Base-by-base conservation (phyloP, 371 early-diverging fungal genomes). In the Amoeboaphelidium occidentale region DNA sequence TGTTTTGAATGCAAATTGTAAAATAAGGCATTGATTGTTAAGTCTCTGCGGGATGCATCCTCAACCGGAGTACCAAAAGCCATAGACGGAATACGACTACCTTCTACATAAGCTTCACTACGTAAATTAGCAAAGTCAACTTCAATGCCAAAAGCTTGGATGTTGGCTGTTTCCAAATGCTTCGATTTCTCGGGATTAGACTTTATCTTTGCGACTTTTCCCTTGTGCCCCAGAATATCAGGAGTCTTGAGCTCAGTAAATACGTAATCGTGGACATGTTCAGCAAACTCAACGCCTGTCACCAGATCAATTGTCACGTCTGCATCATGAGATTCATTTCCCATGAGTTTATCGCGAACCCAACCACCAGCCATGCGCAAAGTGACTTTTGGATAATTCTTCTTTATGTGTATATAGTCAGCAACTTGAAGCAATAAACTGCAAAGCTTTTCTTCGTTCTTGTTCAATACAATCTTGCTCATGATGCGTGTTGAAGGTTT, bases 311-410 rank as follows among this genome's bases (percentile, higher is more conserved):
- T 63, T 0, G 94, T 92, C 25, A 99, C 73, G 58, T 99, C 99
- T 23, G 98, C 63, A 67, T 99, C 99, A 56, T 90, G 70, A 50
- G 78, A 78, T 23, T 77, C 72, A 25, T 73, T 69, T 0, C 89
- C 89, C 22, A 99, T 73, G 14, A 99, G 66, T 74, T 96, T 97
- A 63, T 97, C 97, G 42, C 97, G 74, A 44, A 97, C 97, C 97
- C 97, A 97, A 6, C 97, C 97, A 51, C 97, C 97, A 23, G 91
- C 93, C 47, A 94, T 79, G n/a, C 97, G 68, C 45, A 87, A 69
- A 43, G 73, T 72, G n/a, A n/a, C n/a, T n/a, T n/a, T n/a, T n/a
- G n/a, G n/a, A n/a, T n/a, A n/a, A n/a, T n/a, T n/a, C n/a, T n/a
- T n/a, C n/a, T n/a, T n/a, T n/a, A n/a, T n/a, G n/a, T n/a, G n/a